These are phyloP conservation scores for Ajuga reptans DNA, from an alignment of 305 asterid genomes.

Conservation along the genomic window DNA sequence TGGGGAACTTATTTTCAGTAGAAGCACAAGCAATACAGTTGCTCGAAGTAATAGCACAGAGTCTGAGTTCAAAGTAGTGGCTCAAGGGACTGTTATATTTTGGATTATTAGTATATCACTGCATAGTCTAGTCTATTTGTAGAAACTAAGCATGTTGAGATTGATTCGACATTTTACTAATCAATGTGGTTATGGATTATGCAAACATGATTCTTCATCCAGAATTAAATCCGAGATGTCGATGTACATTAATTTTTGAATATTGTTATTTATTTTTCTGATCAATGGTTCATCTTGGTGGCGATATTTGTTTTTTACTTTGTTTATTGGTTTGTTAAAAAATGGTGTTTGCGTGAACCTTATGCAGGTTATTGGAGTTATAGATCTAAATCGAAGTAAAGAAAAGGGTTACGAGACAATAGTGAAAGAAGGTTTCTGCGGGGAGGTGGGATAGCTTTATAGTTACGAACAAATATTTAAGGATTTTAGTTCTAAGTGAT, in stretches of 20 bases:
- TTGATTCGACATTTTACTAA: not conserved
- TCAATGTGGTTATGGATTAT: not conserved
- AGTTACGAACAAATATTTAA: slow-evolving; percentile 9
- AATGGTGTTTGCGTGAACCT: slow-evolving; percentile 22
- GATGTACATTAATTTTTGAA: not conserved
- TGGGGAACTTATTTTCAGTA: not conserved
- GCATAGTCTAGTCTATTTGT: not conserved
- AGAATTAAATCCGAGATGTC: not conserved
- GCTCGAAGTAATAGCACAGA: not conserved
- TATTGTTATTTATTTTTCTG: not conserved
- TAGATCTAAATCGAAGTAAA: slow-evolving; percentile 76
- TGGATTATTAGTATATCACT: not conserved
- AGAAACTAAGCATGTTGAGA: not conserved
- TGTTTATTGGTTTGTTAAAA: not conserved
- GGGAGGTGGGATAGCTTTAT: slow-evolving; percentile 50
- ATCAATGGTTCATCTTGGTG: not conserved
- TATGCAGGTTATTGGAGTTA: slow-evolving; percentile 70
- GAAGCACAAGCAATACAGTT: not conserved
- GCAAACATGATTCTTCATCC: not conserved
- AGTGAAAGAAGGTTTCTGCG: slow-evolving; percentile 84
- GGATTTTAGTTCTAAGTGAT: slow-evolving; percentile 15
- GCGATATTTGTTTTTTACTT: not conserved
- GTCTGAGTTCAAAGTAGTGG: not conserved
- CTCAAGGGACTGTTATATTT: not conserved
- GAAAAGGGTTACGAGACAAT: slow-evolving; percentile 85